phyloP scores from a whole-genome alignment of 2,329 filamentous ascomycete genomes.

The Pleurostoma richardsiae region DNA sequence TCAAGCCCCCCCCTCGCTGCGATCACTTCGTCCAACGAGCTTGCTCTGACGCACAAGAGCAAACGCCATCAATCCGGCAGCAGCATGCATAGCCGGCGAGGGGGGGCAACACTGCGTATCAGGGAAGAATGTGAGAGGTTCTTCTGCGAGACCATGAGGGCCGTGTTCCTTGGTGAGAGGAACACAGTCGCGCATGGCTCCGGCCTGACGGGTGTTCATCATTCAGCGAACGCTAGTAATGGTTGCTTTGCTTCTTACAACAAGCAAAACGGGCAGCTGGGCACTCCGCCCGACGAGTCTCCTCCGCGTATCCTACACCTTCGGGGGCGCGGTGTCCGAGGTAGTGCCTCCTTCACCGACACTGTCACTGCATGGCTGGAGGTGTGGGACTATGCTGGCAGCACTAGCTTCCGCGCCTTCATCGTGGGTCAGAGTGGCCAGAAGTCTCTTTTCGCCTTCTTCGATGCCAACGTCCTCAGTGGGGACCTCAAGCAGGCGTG shows the following conservation, averaged over 20 bases:
- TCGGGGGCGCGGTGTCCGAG: constrained; percentile 11
- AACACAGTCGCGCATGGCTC: constrained; percentile 71
- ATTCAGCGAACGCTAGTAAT: constrained; percentile 8
- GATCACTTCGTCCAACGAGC: constrained; percentile 62
- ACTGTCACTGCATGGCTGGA: constrained; percentile 63
- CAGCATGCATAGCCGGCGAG: constrained; percentile 49
- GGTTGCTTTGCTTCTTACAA: constrained; percentile 13
- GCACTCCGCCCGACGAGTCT: constrained; percentile 45
- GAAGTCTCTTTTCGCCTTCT: constrained; percentile 82
- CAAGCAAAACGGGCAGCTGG: constrained; percentile 13
- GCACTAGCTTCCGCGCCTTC: constrained; percentile 82
- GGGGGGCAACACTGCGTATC: constrained; percentile 94
- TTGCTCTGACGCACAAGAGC: constrained; percentile 57
- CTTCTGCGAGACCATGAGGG: constrained; percentile 94
- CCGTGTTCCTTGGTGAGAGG: constrained; percentile 96
- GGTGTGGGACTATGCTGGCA: constrained; percentile 81
- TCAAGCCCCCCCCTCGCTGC: constrained; percentile 86
- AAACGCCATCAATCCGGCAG: constrained; percentile 31
- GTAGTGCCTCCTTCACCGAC: constrained; percentile 18
- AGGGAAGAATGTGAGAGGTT: constrained; percentile 99
- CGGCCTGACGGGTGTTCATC: constrained; percentile 75
- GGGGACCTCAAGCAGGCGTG: constrained; percentile 79
- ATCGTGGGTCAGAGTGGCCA: constrained; percentile 61
- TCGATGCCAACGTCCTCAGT: constrained; percentile 65
- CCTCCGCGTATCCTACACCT: constrained; percentile 12